Percentiles rank a stretch among this genome's conserved stretches.
Evolutionary conservation across 2,329 filamentous ascomycete genomes (phyloP).

Genomic region (Sporothrix brunneoviolacea): DNA sequence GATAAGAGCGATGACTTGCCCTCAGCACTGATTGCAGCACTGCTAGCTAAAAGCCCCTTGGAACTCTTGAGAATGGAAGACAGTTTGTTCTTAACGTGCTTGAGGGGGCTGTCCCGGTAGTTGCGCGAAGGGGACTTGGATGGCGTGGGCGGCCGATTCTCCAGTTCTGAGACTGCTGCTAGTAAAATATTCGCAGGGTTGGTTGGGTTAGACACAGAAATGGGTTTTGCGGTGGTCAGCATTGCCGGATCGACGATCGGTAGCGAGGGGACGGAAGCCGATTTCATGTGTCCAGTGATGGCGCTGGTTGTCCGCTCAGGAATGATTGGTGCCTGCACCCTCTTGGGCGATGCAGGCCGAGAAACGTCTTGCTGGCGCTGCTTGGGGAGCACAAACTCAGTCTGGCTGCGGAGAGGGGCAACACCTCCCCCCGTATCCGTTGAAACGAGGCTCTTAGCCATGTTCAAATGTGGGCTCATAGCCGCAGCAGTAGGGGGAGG

Average conservation of each 20-base stretch:
- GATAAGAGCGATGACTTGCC: slow-evolving; percentile 53
- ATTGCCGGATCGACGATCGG: slow-evolving; percentile 26
- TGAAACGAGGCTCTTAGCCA: slow-evolving; percentile 52
- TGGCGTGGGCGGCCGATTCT: slow-evolving; percentile 37
- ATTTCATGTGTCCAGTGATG: slow-evolving; percentile 49
- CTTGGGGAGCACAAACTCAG: slow-evolving; percentile 37
- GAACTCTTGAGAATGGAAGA: slow-evolving; percentile 87
- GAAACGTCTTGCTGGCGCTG: slow-evolving; percentile 29
- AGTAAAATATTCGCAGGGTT: slow-evolving; percentile 20
- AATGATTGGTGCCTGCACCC: slow-evolving; percentile 17
- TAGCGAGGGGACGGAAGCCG: slow-evolving; percentile 54
- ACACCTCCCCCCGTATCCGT: slow-evolving; percentile 53
- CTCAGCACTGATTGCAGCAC: slow-evolving; percentile 56
- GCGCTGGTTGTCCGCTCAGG: slow-evolving; percentile 15
- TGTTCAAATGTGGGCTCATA: slow-evolving; percentile 42
- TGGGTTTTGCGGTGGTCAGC: slow-evolving; percentile 48
- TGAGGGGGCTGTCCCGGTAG: slow-evolving; percentile 70
- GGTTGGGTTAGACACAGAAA: slow-evolving; percentile 52
- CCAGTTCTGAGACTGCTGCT: slow-evolving; percentile 40
- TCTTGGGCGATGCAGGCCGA: slow-evolving; percentile 30
- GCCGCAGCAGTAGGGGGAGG: slow-evolving; percentile 37
- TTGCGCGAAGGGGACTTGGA: slow-evolving; percentile 50
- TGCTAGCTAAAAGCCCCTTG: slow-evolving; percentile 78
- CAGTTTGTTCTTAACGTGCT: slow-evolving; percentile 86
- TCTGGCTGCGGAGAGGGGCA: slow-evolving; percentile 40